phyloP scores from a whole-genome alignment of 176 grass and related monocot genomes.

The Aegilops tauschii region DNA sequence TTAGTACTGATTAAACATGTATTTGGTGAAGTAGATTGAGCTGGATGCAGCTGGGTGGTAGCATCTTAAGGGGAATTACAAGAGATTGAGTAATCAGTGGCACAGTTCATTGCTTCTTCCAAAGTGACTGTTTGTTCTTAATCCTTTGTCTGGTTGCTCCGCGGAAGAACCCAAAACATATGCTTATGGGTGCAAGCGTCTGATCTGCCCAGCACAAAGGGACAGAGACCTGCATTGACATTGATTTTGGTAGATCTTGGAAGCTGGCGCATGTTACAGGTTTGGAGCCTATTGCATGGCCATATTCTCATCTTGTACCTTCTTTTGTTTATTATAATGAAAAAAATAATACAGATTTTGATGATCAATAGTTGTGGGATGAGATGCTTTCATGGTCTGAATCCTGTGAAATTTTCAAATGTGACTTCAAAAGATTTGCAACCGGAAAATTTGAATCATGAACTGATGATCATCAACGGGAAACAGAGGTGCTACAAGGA shows the following conservation, averaged over 20 bases:
- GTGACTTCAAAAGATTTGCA: background rate
- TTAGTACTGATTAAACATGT: conserved; percentile 19
- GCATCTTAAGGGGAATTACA: conserved; percentile 15
- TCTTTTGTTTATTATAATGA: background rate
- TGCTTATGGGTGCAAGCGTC: conserved; percentile 20
- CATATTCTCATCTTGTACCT: conserved; percentile 14
- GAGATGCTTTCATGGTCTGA: background rate
- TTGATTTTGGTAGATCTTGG: conserved; percentile 26
- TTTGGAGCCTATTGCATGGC: conserved; percentile 24
- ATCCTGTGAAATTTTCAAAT: background rate
- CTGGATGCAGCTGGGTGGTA: conserved; percentile 29
- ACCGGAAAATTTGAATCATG: background rate
- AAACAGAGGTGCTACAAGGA: background rate
- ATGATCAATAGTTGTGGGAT: background rate
- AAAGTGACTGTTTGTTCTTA: conserved; percentile 39
- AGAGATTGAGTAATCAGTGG: background rate
- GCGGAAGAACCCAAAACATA: conserved; percentile 1
- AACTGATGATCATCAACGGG: background rate
- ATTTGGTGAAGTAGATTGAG: background rate
- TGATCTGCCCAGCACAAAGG: conserved; percentile 13
- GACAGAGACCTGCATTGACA: conserved; percentile 17
- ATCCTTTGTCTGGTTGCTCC: conserved; percentile 37
- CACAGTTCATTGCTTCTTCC: conserved; percentile 23
- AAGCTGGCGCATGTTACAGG: conserved; percentile 18
- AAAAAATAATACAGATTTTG: background rate